Conservation (phyloP, 108 stramenopile genomes). For the Asterionellopsis glacialis region DNA sequence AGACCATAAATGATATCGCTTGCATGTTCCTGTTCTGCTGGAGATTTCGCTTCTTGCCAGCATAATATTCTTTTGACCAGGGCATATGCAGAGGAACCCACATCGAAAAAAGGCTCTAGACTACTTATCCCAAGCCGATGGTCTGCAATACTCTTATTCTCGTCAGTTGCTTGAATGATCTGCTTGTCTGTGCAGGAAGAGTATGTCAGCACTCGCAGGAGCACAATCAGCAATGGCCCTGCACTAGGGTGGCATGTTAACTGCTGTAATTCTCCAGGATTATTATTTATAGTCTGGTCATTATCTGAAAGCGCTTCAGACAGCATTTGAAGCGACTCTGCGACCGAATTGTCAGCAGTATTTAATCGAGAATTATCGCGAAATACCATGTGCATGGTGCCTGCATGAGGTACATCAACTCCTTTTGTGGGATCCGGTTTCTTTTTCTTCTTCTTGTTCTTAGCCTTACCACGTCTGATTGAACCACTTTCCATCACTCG, state of each 20-base stretch:
- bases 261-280: conserved; percentile 59
- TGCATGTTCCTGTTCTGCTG: conserved; percentile 34
- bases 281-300: conserved; percentile 11
- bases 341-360: conserved; percentile 2
- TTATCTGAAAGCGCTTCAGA: conserved; percentile 21
- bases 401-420: conserved; percentile 22
- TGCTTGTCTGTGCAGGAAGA: conserved; percentile 10
- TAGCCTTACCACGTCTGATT: conserved; percentile 54
- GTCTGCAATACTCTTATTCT: conserved; percentile 14
- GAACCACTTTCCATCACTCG: conserved; percentile 17
- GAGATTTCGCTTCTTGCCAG: conserved; percentile 40
- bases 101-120: conserved; percentile 51
- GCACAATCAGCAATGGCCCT: conserved; percentile 68
- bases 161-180: not conserved
- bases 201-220: conserved; percentile 66
- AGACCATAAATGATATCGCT: conserved; percentile 78
- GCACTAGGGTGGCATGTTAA: conserved; percentile 72
- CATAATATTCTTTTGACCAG: conserved; percentile 60
- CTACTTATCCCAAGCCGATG: conserved; percentile 45
- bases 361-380: conserved; percentile 34
- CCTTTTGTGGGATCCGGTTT: conserved; percentile 16
- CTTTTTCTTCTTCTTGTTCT: conserved; percentile 67
- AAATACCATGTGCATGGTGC: conserved; percentile 25
- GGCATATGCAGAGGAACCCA: conserved; percentile 51
- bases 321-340: conserved; percentile 21